Conservation (phyloP, 1,284 basidiomycete species). For the Wallemia hederae region DNA sequence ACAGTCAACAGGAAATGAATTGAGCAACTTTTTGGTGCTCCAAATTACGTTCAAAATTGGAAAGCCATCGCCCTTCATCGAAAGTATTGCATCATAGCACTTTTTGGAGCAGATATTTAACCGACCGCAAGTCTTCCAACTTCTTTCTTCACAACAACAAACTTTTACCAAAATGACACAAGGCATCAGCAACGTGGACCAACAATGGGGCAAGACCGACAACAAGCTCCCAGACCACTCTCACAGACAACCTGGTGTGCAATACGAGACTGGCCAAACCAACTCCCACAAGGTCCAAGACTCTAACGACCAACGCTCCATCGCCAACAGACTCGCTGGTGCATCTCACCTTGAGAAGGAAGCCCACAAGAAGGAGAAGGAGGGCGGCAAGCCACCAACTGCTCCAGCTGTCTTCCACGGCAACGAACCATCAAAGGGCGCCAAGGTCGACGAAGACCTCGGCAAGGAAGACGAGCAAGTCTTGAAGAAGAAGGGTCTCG, state of each 20-base stretch:
- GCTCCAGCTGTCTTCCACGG: constrained; percentile 17
- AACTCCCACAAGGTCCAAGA: background rate
- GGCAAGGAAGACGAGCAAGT: constrained; percentile 24
- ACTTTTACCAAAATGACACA: background rate
- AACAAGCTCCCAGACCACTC: constrained; percentile 1
- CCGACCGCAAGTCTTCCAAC: background rate
- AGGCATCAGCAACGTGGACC: background rate
- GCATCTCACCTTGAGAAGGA: background rate
- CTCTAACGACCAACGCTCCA: background rate
- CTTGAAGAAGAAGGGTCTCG: constrained; percentile 21
- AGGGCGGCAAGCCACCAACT: background rate
- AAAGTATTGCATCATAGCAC: background rate
- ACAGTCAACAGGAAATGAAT: too few relatives aligned
- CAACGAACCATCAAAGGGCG: constrained; percentile 30
- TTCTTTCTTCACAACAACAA: background rate
- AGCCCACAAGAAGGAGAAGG: background rate
- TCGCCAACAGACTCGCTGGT: background rate
- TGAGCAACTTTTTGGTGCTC: too few relatives aligned
- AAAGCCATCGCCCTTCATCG: background rate
- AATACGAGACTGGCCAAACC: background rate
- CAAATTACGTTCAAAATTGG: too few relatives aligned
- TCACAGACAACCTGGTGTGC: background rate
- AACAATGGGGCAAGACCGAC: constrained; percentile 1
- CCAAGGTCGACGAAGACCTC: constrained; percentile 29
- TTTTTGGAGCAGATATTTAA: background rate